Evolutionary conservation across 257 asterid genomes (phyloP), one percentile per base, ranked within the genome.

Genomic region (Nicotiana otophora): DNA sequence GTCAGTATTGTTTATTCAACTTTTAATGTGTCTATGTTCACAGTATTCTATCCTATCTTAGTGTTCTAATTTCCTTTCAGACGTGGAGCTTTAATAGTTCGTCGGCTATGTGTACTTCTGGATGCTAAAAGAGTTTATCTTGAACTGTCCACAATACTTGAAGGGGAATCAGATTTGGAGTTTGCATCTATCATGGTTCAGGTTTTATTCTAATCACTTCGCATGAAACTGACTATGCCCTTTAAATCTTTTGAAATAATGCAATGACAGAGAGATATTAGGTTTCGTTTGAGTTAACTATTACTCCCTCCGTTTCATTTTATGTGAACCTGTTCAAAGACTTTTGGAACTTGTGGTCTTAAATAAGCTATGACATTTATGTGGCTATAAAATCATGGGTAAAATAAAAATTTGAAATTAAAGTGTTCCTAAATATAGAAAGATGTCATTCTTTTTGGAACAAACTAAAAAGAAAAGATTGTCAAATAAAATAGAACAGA

Each of bases 151-250:
- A 83, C 88, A 64, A 95, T 92, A 88, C 98, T 97, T 75, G 91
- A 91, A 89, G 94, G 86, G 82, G 98, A 97, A 87, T 83, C 97
- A 69, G 98, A 95, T 86, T 88, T 97, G 92, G 98, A 92, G 80
- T 97, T 95, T 88, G 97, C 97, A 5, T 92, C 98, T 82, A 83
- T 87, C 82, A 90, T 97, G 98, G 98, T 97, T 84, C 98, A 97
- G 98, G 99, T 97, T 58, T 26, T 48, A 15, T 51, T 23, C 0
- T 64, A 42, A 42, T 42, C 10, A 42, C 2, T 42, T 42, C 11
- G 3, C 48, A 42, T 42, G 48, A 42, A 10, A 42, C 48, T 42
- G 48, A 42, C 11, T 42, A 42, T 42, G 48, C 48, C 48, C 48
- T 39, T 39, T 42, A 42, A 42, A 42, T 42, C 11, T 7, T 42